A percentile compares a stretch with the other conserved stretches of the same genome.
Conservation (phyloP, 1,284 basidiomycete species). For the Rhizopogon parksii region DNA sequence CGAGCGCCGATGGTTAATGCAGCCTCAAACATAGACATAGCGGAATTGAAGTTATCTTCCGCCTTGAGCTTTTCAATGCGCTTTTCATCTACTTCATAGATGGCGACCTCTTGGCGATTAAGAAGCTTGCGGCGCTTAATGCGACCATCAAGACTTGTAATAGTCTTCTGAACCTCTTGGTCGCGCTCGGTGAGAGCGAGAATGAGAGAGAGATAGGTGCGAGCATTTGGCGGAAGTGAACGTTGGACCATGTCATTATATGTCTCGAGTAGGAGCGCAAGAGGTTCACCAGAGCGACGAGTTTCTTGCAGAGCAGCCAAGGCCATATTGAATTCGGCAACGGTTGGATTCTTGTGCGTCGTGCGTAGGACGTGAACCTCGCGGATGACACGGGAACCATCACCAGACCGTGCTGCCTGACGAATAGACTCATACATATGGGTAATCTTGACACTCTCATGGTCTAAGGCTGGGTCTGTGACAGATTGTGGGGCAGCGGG, state of each 20-base stretch:
- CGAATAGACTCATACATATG: slow-evolving; percentile 16
- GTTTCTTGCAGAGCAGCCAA: slow-evolving; percentile 48
- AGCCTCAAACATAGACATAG: slow-evolving; percentile 68
- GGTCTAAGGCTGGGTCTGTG: background rate
- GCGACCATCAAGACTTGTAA: slow-evolving; percentile 39
- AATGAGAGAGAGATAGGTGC: slow-evolving; percentile 70
- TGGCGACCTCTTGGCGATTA: slow-evolving; percentile 13
- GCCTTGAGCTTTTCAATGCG: slow-evolving; percentile 39
- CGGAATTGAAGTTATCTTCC: slow-evolving; percentile 69
- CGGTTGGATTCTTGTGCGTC: slow-evolving; percentile 13
- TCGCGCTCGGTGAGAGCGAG: slow-evolving; percentile 68
- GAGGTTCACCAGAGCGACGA: slow-evolving; percentile 47
- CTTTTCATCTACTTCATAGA: slow-evolving; percentile 25
- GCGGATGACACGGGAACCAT: slow-evolving; percentile 11
- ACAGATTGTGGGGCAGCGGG: slow-evolving; percentile 30
- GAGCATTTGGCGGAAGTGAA: slow-evolving; percentile 57
- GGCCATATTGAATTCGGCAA: slow-evolving; percentile 61
- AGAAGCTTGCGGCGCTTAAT: slow-evolving; percentile 30
- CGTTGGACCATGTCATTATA: slow-evolving; percentile 74
- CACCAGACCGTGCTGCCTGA: slow-evolving; percentile 13
- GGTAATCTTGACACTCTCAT: slow-evolving; percentile 19
- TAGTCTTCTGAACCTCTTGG: slow-evolving; percentile 51
- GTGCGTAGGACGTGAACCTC: slow-evolving; percentile 13
- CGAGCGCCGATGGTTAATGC: slow-evolving; percentile 35
- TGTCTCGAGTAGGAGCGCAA: slow-evolving; percentile 56